Evolutionary conservation across 2,329 filamentous ascomycete species (phyloP).

Genomic region (Colletotrichum plurivorum): DNA sequence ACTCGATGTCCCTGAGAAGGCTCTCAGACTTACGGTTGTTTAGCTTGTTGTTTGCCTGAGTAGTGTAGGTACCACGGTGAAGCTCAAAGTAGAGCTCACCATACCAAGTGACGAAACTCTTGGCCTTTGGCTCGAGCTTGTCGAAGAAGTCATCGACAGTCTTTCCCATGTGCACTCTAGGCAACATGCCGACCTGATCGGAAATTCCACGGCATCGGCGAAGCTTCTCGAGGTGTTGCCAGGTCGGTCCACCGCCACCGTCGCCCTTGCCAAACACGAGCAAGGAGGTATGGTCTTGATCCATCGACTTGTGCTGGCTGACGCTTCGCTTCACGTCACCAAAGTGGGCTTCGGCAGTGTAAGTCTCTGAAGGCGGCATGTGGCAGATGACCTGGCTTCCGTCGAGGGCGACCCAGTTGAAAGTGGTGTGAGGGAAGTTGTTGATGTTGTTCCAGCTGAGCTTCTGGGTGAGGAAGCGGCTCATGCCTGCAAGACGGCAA

Average conservation of each 20-base stretch:
- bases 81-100: slow-evolving; percentile 98
- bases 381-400: slow-evolving; percentile 97
- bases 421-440: slow-evolving; percentile 97
- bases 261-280: slow-evolving; percentile 98
- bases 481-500: slow-evolving; percentile 95
- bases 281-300: slow-evolving; percentile 90
- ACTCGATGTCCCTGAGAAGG: slow-evolving; percentile 88
- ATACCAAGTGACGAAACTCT: slow-evolving; percentile 93
- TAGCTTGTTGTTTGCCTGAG: slow-evolving; percentile 96
- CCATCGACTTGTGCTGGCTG: slow-evolving; percentile 94
- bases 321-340: slow-evolving; percentile 93
- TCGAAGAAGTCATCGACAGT: slow-evolving; percentile 97
- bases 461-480: slow-evolving; percentile 96
- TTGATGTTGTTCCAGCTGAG: slow-evolving; percentile 99
- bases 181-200: slow-evolving; percentile 86
- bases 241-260: slow-evolving; percentile 94
- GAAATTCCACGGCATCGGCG: slow-evolving; percentile 91
- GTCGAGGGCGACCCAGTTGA: slow-evolving; percentile 97
- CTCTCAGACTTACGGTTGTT: slow-evolving; percentile 92
- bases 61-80: slow-evolving; percentile 97
- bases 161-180: slow-evolving; percentile 88
- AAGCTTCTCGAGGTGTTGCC: slow-evolving; percentile 94
- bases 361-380: slow-evolving; percentile 96
- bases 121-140: slow-evolving; percentile 82
- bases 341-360: slow-evolving; percentile 94